These are phyloP conservation scores for Escovopsis sp. DNA, from an alignment of 2,329 filamentous ascomycete genomes.

Conservation along the genomic window DNA sequence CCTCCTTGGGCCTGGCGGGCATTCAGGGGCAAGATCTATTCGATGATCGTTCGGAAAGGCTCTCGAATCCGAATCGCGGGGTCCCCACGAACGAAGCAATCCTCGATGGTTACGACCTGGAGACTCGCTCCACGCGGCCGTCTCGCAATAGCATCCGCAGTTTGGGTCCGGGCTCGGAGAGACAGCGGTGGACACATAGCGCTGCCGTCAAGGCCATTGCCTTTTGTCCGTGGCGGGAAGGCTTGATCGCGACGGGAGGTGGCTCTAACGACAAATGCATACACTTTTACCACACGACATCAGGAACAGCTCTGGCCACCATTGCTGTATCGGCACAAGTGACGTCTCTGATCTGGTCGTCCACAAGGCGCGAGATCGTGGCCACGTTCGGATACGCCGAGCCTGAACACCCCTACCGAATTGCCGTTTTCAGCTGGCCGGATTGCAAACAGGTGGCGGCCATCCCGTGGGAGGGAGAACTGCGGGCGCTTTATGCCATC, in stretches of 20 bases:
- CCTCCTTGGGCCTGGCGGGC: conserved; percentile 1
- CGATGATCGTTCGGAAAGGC: background rate
- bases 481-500: conserved; percentile 76
- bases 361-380: conserved; percentile 69
- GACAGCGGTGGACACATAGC: conserved; percentile 61
- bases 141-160: conserved; percentile 26
- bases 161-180: conserved; percentile 42
- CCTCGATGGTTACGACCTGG: conserved; percentile 8
- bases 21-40: background rate
- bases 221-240: conserved; percentile 87
- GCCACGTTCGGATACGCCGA: conserved; percentile 91
- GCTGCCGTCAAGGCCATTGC: conserved; percentile 94
- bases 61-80: background rate
- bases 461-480: conserved; percentile 68
- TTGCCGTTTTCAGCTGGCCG: conserved; percentile 92
- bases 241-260: conserved; percentile 77
- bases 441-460: conserved; percentile 73
- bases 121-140: conserved; percentile 15
- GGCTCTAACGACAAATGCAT: conserved; percentile 92
- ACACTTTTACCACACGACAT: conserved; percentile 82
- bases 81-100: conserved; percentile 1
- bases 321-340: conserved; percentile 91
- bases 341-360: conserved; percentile 83
- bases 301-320: conserved; percentile 70
- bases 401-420: conserved; percentile 74